These are phyloP conservation scores for Pseudogymnoascus sp. DNA, from an alignment of 2,329 filamentous ascomycete genomes.

Conservation along the genomic window DNA sequence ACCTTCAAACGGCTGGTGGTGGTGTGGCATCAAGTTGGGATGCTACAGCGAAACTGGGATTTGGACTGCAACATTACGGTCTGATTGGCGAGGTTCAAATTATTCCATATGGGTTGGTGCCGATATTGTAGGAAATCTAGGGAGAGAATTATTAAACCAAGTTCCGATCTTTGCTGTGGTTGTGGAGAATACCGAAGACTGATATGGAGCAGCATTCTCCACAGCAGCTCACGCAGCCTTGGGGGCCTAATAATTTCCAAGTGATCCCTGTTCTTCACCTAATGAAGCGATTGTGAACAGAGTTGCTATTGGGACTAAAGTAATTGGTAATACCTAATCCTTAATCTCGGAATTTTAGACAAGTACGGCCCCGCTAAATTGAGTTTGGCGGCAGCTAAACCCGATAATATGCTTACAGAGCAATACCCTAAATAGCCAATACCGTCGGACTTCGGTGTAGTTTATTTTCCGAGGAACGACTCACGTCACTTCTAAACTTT, in stretches of 20 bases:
- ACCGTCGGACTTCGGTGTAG: background rate
- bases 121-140: background rate
- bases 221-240: no score
- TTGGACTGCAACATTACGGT: background rate
- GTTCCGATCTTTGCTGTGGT: no score
- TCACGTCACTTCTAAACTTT: background rate
- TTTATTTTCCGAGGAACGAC: background rate
- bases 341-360: background rate
- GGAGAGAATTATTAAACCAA: background rate
- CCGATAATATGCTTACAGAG: background rate
- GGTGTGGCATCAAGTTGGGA: background rate
- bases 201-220: no score
- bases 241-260: no score
- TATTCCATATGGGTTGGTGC: background rate
- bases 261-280: no score
- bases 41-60: background rate
- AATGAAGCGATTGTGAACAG: no score
- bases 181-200: no score
- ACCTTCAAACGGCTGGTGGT: background rate
- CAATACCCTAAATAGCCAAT: background rate
- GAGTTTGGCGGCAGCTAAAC: background rate
- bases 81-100: background rate
- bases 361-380: background rate
- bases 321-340: no score
- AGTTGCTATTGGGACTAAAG: no score